phyloP scores from a whole-genome alignment of 139 green algal genomes.

The Coccomyxa sp. region DNA sequence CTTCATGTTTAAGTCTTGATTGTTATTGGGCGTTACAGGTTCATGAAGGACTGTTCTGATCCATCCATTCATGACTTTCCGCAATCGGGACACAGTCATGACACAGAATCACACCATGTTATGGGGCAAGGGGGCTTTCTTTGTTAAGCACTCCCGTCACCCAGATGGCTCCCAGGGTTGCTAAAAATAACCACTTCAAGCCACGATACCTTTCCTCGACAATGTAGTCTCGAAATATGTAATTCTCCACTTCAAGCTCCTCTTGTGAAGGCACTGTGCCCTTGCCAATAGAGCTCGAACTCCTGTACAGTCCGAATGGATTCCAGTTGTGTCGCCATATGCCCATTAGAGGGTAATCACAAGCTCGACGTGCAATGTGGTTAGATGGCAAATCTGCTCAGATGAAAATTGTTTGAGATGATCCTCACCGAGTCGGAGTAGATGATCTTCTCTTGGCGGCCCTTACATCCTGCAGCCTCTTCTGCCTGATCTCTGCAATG shows the following conservation, averaged over 20 bases:
- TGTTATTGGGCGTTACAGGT: too few species aligned
- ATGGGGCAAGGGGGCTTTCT: slow-evolving; percentile 24
- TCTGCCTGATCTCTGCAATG: too few species aligned
- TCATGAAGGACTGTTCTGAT: neutral
- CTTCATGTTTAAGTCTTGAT: too few species aligned
- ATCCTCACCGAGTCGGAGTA: too few species aligned
- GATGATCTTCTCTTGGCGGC: too few species aligned
- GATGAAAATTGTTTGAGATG: too few species aligned
- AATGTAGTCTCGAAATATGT: slow-evolving; percentile 7
- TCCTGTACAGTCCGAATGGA: neutral
- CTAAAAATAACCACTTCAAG: slow-evolving; percentile 31
- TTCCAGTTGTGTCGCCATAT: too few species aligned
- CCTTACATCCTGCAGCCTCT: too few species aligned
- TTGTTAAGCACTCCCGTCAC: slow-evolving; percentile 26
- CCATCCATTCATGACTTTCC: neutral
- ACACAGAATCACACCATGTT: neutral
- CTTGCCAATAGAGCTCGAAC: neutral
- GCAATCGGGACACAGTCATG: neutral
- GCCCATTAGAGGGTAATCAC: too few species aligned
- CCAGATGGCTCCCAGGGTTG: slow-evolving; percentile 30
- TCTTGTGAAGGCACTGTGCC: neutral
- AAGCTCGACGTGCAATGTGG: too few species aligned
- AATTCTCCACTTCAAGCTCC: neutral
- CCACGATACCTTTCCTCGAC: slow-evolving; percentile 28
- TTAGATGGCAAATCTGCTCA: too few species aligned